Base-by-base conservation (phyloP, 164 flowering plant genomes). In the Aristolochia contorta region DNA sequence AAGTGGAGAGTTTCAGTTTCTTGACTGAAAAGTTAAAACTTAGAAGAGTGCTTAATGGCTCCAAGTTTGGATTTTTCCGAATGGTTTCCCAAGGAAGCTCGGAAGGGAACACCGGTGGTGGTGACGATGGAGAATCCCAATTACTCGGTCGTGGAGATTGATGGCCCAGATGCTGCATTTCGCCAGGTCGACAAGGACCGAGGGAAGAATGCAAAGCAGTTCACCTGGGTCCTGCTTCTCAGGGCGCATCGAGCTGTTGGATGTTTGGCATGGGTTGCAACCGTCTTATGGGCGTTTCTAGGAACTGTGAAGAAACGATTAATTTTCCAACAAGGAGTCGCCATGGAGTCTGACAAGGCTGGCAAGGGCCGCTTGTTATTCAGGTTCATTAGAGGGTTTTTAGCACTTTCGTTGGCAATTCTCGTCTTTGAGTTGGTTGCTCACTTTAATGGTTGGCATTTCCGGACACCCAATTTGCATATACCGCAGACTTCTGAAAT, bases 51-150 rank as follows among this genome's bases (percentile, higher is more conserved):
- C 16, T 23, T 24, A 21, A 84, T 85, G 91, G 80, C 83, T 72
- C 86, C 86, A 63, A 78, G 82, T 46, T 69, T 83, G 66, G 83
- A 82, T 68, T 79, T 82, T 62, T 77, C 86, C 0, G 69, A 71
- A 27, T 78, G 77, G 82, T 82, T 82, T 81, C 68, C 60, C 9
- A 82, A 82, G 69, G 89, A 80, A 12, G 69, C 59, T 9, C 53
- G 73, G 56, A 82, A 73, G 60, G 89, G 92, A 41, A 82, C 85
- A 14, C 87, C 92, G 12, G 92, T 86, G 51, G 82, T 84, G 9
- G 94, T 87, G 65, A 87, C 78, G 47, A 87, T 87, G 94, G 94
- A 87, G 81, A 87, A 84, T 56, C 86, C 94, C 47, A 87, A 83
- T 63, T 80, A 73, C 76, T 83, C 90, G 4, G 75, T 84, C 13